Evolutionary conservation across 148 eudicot species (phyloP).

Genomic region (Spergularia marina): DNA sequence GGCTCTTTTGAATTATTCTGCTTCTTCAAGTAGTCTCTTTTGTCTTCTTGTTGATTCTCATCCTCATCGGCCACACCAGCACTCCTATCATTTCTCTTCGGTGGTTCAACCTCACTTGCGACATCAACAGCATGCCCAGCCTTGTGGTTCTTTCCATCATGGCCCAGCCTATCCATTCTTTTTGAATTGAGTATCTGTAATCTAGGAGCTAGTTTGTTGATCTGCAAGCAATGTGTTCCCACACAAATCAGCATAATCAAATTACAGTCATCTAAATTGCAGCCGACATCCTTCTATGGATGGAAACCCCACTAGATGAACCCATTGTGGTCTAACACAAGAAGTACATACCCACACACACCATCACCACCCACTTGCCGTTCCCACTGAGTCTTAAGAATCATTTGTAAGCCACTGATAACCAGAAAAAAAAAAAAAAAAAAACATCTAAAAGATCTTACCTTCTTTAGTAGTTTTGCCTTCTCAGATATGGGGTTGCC

Average conservation of each 20-base stretch:
- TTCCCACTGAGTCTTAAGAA: background rate
- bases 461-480: conserved; percentile 63
- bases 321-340: no score
- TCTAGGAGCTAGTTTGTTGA: conserved; percentile 62
- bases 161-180: conserved; percentile 46
- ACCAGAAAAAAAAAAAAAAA: no score
- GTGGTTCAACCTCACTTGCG: background rate
- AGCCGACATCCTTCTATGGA: background rate
- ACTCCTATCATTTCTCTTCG: conserved; percentile 12
- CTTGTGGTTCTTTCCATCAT: conserved; percentile 34
- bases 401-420: background rate
- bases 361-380: background rate
- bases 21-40: conserved; percentile 4
- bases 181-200: conserved; percentile 71
- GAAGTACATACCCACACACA: no score
- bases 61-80: background rate
- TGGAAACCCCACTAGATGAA: no score
- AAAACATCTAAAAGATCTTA: no score
- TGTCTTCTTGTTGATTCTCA: conserved; percentile 2
- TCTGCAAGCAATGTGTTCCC: conserved; percentile 40
- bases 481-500: conserved; percentile 89
- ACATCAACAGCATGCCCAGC: conserved; percentile 26
- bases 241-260: conserved; percentile 1
- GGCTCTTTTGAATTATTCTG: conserved; percentile 9
- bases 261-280: background rate